Base-by-base conservation (phyloP, 805 yeast species). In the Saccharomycopsis oosterbeekiorum region DNA sequence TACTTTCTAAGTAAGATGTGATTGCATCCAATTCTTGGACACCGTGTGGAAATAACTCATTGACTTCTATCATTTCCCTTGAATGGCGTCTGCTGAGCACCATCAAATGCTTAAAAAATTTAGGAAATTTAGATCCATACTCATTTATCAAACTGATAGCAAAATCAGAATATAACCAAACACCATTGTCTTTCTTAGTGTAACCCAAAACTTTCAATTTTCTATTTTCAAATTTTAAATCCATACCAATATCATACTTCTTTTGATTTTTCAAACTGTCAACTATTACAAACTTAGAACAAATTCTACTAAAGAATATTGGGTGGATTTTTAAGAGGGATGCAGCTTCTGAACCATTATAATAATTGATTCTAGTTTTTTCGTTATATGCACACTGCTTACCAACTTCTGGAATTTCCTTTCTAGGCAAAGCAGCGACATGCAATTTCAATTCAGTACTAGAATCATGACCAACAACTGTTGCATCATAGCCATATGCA, bases 171-270 rank as follows among this genome's bases (percentile, higher is more conserved):
- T 78, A 94, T 67, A 85, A 90, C 99, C 99, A 94, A 24, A 84
- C 85, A 58, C 78, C 77, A 29, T 76, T 80, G 51, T 73, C 76
- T 68, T 85, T 84, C 62, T 84, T 80, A 1, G 97, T 84, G 74
- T 84, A 93, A 4, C 98, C 99, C 65, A 92, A 78, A 2, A 89
- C 98, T 73, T 93, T 93, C 68, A 82, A 80, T 67, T 90, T 83
- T 63, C 83, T 82, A 24, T 82, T 82, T 66, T 92, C 97, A 72
- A 85, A 88, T 73, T 92, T 92, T 71, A 94, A 77, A 61, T 86
- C 88, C 65, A 94, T 76, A 21, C 98, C 98, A 68, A 94, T 76
- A 69, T 92, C 87, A 10, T 78, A 68, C 65, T 80, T 79, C 65
- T 76, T 81, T 24, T 80, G 80, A 40, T 75, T 74, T 47, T 47